These are phyloP conservation scores for Candida vaughaniae DNA, from an alignment of 805 yeast genomes.

Conservation along the genomic window DNA sequence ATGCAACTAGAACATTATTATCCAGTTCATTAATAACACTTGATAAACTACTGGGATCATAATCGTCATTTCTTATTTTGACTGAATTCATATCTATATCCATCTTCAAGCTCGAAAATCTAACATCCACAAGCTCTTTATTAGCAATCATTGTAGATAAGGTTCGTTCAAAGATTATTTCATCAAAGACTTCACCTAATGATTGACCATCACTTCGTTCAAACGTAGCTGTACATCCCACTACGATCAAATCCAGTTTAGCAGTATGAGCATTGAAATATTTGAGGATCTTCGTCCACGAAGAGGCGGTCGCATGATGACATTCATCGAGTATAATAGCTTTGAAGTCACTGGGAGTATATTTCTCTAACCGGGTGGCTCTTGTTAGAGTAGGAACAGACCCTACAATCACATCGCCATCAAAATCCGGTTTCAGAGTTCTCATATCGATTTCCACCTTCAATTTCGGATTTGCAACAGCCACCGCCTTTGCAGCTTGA, in stretches of 20 bases:
- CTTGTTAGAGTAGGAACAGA: slow-evolving; percentile 67
- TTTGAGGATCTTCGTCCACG: slow-evolving; percentile 58
- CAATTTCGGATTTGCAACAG: slow-evolving; percentile 46
- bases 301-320: slow-evolving; percentile 79
- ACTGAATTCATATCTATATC: slow-evolving; percentile 44
- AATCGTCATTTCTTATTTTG: slow-evolving; percentile 47
- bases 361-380: slow-evolving; percentile 45
- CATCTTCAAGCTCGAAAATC: slow-evolving; percentile 57
- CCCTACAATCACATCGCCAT: slow-evolving; percentile 69
- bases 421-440: slow-evolving; percentile 35
- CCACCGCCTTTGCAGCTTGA: slow-evolving; percentile 62
- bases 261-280: slow-evolving; percentile 53
- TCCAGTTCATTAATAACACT: slow-evolving; percentile 52
- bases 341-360: slow-evolving; percentile 61
- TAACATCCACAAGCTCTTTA: slow-evolving; percentile 69
- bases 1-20: slow-evolving; percentile 57
- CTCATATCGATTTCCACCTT: slow-evolving; percentile 73
- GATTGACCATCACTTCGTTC: slow-evolving; percentile 70
- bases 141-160: slow-evolving; percentile 64
- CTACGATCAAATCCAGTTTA: slow-evolving; percentile 49
- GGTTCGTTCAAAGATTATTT: slow-evolving; percentile 68
- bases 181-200: slow-evolving; percentile 61
- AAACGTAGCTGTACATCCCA: slow-evolving; percentile 90
- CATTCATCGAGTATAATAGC: slow-evolving; percentile 87
- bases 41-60: slow-evolving; percentile 49